Evolutionary conservation across 192 early-diverging fungal species (phyloP), one percentile per base, ranked within the genome.

Genomic region (Geranomyces variabilis): DNA sequence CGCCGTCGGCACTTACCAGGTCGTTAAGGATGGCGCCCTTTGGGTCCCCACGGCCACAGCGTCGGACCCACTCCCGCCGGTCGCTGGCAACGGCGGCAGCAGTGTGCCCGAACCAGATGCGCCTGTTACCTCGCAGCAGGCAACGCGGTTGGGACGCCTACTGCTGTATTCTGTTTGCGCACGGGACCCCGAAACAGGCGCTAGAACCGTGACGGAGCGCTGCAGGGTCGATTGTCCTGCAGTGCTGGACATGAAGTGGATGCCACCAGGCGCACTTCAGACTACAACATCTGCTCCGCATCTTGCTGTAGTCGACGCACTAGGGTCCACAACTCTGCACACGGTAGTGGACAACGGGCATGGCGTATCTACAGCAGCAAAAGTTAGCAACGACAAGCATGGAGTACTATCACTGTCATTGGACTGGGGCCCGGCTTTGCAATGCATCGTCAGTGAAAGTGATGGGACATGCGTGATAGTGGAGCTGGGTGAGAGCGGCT

Each of bases 361-460:
- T n/a, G 63, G 2, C 8, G 19, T 28, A 8, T 19, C 19, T 44
- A 41, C 29, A 1, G 41, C 13, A 45, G 22, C 34, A 45, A n/a
- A 1, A n/a, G 19, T n/a, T 26, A 7, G n/a, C 28, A 76, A 76
- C 44, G 68, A 41, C 12, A 70, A 70, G 55, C 33, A 45, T n/a
- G 68, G 64, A 15, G 83, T 84, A 28, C 83, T 97, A 41, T 93
- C 88, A 43, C 84, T 95, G 45, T 97, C 96, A 0, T 63, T 97
- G 46, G 96, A 97, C 69, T 96, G 94, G 94, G 89, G 93, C 0
- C 91, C 89, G 66, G 87, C 90, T 47, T 0, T 69, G 66, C 30
- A 74, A 19, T 81, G 93, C 26, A 82, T 87, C 19, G 80, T 92
- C 8, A 93, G 93, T 22, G 83, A 92, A 66, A 94, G 91, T 63